Evolutionary conservation across 768 basidiomycete genomes (phyloP), one percentile per base, ranked within the genome.

Genomic region (Leccinum disarticulatum): DNA sequence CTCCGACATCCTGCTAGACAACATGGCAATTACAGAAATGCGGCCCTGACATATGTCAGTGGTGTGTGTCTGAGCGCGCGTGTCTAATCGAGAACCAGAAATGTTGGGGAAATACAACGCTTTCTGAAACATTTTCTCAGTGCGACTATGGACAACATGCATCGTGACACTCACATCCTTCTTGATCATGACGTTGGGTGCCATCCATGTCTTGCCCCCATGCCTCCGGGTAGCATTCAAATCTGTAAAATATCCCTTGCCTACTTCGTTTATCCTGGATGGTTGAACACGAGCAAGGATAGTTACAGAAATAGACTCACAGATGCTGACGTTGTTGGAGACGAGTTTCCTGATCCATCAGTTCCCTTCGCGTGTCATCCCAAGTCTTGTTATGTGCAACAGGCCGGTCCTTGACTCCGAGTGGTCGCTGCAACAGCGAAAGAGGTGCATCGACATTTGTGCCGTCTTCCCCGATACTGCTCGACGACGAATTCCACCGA

Each of bases 171-270:
- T 65, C 69, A 95, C 95, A 64, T 96, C 93, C 77, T 94, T 91
- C 30, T 87, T 85, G 62, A 98, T 94, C 66, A 98, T 79, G 22
- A 91, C 89, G 22, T 82, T 86, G 1, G 95, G 95, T 11, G 94
- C 95, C 54, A 94, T 84, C 94, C 93, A 98, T 9, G 90, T 89
- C 77, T 98, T 98, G 15, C 96, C 96, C 15, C 93, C 95, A 65
- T 93, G 84, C 47, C 81, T 81, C 54, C 88, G 79, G 2, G 91
- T 89, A 70, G 87, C 86, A 66, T 91, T 90, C 43, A 87, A 79
- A 70, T 98, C 96, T 55, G 90, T 81, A 68, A 93, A 98, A 75
- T 98, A 96, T 0, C 94, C 93, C 68, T 87, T 90, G 13, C 85
- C 82, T 0, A 80, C 84, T 69, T 87, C 81, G 60, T 84, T 80